Evolutionary conservation across 345 rosid species (phyloP).

Genomic region (Gossypium australe): DNA sequence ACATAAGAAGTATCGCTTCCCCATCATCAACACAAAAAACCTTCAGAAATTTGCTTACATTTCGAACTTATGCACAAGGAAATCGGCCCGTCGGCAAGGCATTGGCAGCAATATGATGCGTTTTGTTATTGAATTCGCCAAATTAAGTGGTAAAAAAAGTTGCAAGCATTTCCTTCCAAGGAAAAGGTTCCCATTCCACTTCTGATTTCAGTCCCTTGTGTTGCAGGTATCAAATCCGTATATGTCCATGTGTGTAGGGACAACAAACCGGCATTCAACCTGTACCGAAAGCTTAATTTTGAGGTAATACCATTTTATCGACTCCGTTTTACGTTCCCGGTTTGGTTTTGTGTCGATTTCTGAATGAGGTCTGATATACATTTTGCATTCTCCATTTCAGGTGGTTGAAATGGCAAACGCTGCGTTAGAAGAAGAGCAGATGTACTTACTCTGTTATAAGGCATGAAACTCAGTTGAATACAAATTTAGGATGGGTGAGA

Average conservation of each 20-base stretch:
- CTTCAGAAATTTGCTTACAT: constrained; percentile 61
- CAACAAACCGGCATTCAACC: constrained; percentile 55
- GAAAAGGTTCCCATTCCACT: background rate
- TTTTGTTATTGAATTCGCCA: constrained; percentile 60
- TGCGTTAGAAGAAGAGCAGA: constrained; percentile 39
- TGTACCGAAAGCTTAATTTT: constrained; percentile 61
- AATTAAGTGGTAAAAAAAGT: constrained; percentile 42
- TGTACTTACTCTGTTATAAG: constrained; percentile 52
- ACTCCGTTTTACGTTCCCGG: background rate
- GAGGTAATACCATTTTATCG: constrained; percentile 39
- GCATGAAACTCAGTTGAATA: constrained; percentile 5
- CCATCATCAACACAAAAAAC: constrained; percentile 33
- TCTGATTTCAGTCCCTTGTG: constrained; percentile 12
- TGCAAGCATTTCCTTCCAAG: background rate
- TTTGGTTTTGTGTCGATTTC: background rate
- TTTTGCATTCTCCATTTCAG: constrained; percentile 29
- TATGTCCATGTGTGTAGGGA: constrained; percentile 45
- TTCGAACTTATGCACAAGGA: constrained; percentile 67
- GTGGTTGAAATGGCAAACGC: constrained; percentile 49
- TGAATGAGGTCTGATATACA: constrained; percentile 7
- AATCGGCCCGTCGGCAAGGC: constrained; percentile 81
- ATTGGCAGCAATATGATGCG: constrained; percentile 68
- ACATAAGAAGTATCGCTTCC: constrained; percentile 43
- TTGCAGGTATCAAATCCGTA: constrained; percentile 53
- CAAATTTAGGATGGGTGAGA: background rate